Conservation (phyloP, 2,329 filamentous ascomycete species). For the Trichoderma atrobrunneum region DNA sequence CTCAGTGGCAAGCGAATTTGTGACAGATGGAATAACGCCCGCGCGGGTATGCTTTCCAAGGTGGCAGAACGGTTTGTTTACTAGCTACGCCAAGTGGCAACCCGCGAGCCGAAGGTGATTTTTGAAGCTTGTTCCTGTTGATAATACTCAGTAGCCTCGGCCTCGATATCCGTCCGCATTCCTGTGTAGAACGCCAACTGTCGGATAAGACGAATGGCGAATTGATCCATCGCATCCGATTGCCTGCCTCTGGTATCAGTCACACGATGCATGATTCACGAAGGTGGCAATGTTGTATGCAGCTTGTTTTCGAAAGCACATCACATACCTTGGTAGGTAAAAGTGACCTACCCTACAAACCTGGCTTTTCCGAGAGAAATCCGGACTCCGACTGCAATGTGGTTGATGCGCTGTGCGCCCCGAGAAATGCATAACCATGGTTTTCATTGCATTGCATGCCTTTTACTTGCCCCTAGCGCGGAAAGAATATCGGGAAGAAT, state of each 20-base stretch:
- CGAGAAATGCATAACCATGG: background rate
- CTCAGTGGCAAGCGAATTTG: background rate
- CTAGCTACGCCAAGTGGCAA: slow-evolving; percentile 1
- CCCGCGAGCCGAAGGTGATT: background rate
- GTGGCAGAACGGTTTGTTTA: background rate
- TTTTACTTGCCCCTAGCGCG: background rate
- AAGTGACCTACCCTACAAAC: background rate
- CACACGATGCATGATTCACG: background rate
- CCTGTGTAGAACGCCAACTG: background rate
- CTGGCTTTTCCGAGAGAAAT: background rate
- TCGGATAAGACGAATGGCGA: background rate
- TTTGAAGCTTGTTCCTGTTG: background rate
- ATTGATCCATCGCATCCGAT: background rate
- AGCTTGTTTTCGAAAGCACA: background rate
- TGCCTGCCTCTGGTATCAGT: background rate
- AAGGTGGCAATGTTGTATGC: background rate
- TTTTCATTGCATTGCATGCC: background rate
- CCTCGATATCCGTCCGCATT: background rate
- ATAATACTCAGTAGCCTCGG: background rate
- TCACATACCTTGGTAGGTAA: background rate
- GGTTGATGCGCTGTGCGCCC: background rate
- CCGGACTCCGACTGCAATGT: background rate
- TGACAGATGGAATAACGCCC: background rate
- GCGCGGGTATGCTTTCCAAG: background rate
- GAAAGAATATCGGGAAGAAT: slow-evolving; percentile 2